These are phyloP conservation scores for Sporothrix mexicana DNA, from an alignment of 2,329 filamentous ascomycete genomes.

Conservation along the genomic window DNA sequence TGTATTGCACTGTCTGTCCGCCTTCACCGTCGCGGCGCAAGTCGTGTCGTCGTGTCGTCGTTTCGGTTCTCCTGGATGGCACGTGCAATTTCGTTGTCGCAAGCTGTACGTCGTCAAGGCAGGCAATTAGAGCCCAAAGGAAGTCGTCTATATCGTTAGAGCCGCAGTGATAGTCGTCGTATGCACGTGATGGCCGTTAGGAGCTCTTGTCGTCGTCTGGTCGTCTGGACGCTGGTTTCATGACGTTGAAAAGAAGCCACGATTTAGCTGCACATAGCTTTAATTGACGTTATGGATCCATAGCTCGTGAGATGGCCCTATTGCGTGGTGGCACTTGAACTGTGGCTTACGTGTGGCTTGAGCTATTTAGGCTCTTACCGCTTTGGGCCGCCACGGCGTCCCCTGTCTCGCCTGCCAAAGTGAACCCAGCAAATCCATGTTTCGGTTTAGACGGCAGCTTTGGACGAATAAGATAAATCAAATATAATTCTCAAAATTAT, in stretches of 20 bases:
- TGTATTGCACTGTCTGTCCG: background rate
- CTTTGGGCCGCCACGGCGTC: background rate
- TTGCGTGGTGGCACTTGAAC: background rate
- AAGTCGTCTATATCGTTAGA: background rate
- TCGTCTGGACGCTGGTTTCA: slow-evolving; percentile 8
- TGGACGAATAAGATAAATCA: background rate
- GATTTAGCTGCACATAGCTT: slow-evolving; percentile 17
- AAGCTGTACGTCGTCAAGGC: background rate
- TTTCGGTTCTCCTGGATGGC: too few relatives aligned
- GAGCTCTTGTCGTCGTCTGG: slow-evolving; percentile 5
- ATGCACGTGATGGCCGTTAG: background rate
- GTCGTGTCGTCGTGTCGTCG: background rate
- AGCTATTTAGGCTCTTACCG: background rate
- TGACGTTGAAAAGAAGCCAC: slow-evolving; percentile 11
- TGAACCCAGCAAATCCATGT: too few relatives aligned
- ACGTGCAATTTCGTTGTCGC: background rate
- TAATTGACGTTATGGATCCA: background rate
- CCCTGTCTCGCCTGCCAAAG: too few relatives aligned
- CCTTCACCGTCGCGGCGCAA: background rate
- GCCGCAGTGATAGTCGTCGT: background rate
- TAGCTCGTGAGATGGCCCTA: background rate
- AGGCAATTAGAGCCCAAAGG: too few relatives aligned
- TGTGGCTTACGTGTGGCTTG: slow-evolving; percentile 23
- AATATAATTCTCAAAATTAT: background rate
- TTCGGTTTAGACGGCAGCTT: too few relatives aligned